Evolutionary conservation across 306 rosid species (phyloP).

Genomic region (Sechiopsis laciniata): DNA sequence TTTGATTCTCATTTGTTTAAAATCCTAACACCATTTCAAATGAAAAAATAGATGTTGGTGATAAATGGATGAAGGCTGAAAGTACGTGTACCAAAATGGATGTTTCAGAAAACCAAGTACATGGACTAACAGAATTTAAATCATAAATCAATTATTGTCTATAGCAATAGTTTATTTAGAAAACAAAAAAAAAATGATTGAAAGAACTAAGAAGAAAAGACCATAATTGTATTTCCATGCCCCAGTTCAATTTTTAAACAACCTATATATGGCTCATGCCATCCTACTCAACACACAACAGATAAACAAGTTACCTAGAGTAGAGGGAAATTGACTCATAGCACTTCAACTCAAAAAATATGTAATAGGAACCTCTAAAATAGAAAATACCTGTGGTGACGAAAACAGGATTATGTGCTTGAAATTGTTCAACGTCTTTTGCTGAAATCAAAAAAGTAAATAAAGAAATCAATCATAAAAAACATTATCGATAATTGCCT

Average conservation of each 20-base stretch:
- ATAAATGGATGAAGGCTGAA: neutral
- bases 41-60: neutral
- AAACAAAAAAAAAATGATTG: neutral
- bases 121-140: neutral
- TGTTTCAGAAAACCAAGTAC: neutral
- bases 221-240: neutral
- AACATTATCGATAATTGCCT: neutral
- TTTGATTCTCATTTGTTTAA: neutral
- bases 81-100: neutral
- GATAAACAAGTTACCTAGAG: neutral
- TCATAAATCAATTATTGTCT: neutral
- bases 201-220: neutral
- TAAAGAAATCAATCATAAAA: neutral
- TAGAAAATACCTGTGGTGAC: slow-evolving; percentile 78
- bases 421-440: slow-evolving; percentile 75
- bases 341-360: neutral
- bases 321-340: neutral
- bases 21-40: neutral
- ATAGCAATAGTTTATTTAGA: neutral
- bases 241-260: neutral
- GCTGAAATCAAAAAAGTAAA: slow-evolving; percentile 40
- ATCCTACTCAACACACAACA: slow-evolving; percentile 7
- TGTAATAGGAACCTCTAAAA: slow-evolving; percentile 1
- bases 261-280: neutral
- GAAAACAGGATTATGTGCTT: slow-evolving; percentile 73